Conservation (phyloP, 2,329 filamentous ascomycete genomes). For the Coniochaeta ligniaria region DNA sequence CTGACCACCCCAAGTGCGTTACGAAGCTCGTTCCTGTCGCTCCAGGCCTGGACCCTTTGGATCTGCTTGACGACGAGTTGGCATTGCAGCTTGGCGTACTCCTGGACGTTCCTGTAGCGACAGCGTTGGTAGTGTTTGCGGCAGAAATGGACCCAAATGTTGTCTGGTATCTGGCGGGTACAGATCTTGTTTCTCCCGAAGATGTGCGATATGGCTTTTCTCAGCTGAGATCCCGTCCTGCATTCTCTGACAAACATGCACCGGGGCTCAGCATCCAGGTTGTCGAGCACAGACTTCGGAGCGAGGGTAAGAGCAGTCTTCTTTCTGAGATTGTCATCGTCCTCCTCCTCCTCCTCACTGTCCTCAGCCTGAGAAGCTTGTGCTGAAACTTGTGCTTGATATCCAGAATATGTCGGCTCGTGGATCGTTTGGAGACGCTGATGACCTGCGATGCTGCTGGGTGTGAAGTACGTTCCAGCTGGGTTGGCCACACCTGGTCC, state of each 20-base stretch:
- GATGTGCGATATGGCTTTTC: conserved; percentile 74
- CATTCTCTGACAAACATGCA: conserved; percentile 54
- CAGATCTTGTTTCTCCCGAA: conserved; percentile 78
- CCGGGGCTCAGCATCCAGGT: not conserved
- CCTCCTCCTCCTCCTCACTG: not conserved
- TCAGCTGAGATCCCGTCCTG: conserved; percentile 51
- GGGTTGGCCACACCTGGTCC: too few species aligned
- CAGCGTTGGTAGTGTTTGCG: conserved; percentile 77
- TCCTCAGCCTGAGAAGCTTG: not conserved
- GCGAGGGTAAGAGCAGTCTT: not conserved
- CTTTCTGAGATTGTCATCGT: not conserved
- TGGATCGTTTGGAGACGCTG: not conserved
- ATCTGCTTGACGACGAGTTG: conserved; percentile 58
- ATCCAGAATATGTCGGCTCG: not conserved
- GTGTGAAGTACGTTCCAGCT: not conserved
- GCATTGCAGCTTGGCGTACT: conserved; percentile 56
- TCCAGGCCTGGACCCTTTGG: conserved; percentile 56
- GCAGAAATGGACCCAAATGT: conserved; percentile 71
- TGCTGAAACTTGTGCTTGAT: not conserved
- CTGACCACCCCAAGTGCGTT: conserved; percentile 37
- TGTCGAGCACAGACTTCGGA: not conserved
- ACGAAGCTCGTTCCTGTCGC: conserved; percentile 34
- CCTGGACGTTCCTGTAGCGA: conserved; percentile 58
- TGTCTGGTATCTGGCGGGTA: conserved; percentile 61
- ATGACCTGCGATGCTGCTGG: not conserved